Evolutionary conservation across 108 stramenopile genomes (phyloP).

Genomic region (Nitzschia sp.): DNA sequence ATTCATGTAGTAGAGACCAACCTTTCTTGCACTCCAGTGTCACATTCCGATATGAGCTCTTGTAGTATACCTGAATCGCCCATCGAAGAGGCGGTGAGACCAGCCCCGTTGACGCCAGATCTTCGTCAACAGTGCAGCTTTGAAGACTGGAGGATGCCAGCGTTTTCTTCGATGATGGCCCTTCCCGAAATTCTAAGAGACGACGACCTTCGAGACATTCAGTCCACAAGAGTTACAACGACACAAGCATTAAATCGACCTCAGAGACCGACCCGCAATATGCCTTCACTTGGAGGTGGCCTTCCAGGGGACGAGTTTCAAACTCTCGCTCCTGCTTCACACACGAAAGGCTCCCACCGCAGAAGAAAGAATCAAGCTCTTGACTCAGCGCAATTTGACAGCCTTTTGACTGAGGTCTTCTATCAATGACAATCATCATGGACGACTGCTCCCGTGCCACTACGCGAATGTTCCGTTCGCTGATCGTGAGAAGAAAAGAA

Average conservation of each 20-base stretch:
- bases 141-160: constrained; percentile 10
- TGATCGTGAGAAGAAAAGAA: no score
- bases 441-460: no score
- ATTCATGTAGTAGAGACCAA: neutral
- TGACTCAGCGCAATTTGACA: constrained; percentile 6
- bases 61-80: neutral
- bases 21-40: neutral
- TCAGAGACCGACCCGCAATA: neutral
- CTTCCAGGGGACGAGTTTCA: neutral
- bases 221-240: neutral
- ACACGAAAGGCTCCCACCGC: neutral
- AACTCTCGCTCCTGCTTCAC: neutral
- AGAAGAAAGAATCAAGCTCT: constrained; percentile 4
- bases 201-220: neutral
- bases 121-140: neutral
- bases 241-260: neutral
- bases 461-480: no score
- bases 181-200: neutral
- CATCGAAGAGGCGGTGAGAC: neutral
- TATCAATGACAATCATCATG: neutral
- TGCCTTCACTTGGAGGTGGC: neutral
- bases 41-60: neutral
- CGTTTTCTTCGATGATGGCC: neutral
- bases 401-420: neutral
- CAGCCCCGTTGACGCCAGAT: neutral